Evolutionary conservation across 495 filamentous ascomycete species (phyloP).

Genomic region (Neurospora tetrasperma): DNA sequence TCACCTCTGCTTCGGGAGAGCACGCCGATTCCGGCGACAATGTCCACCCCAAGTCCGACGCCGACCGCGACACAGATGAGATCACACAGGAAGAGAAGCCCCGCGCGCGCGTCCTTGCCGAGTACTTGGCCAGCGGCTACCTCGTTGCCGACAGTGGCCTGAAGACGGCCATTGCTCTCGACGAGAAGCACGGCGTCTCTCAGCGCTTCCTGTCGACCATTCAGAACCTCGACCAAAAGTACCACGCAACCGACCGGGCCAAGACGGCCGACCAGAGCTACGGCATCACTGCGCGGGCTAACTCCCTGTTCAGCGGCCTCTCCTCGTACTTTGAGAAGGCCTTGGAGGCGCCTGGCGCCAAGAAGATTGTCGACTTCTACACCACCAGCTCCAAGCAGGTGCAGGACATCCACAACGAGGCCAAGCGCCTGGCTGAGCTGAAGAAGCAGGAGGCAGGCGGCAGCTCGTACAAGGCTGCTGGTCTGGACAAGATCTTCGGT

Average conservation of each 20-base stretch:
- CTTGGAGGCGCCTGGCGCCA: conserved; percentile 69
- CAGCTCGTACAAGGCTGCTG: conserved; percentile 37
- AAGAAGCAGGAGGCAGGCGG: conserved; percentile 59
- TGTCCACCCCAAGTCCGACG: conserved; percentile 38
- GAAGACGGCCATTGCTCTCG: conserved; percentile 74
- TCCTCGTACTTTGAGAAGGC: conserved; percentile 84
- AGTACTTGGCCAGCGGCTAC: conserved; percentile 94
- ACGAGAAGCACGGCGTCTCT: conserved; percentile 82
- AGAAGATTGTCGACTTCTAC: conserved; percentile 81
- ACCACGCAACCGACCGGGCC: conserved; percentile 70
- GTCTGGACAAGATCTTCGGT: conserved; percentile 35
- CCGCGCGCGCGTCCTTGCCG: conserved; percentile 79
- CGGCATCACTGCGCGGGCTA: conserved; percentile 57
- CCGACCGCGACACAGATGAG: conserved; percentile 47
- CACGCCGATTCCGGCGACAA: conserved; percentile 48
- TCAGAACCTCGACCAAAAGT: conserved; percentile 65
- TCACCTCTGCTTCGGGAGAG: conserved; percentile 42
- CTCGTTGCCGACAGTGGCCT: conserved; percentile 74
- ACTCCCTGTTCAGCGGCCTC: conserved; percentile 53
- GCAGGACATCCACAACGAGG: conserved; percentile 85
- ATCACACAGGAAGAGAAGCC: conserved; percentile 92
- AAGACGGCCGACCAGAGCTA: conserved; percentile 65
- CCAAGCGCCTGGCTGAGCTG: conserved; percentile 72
- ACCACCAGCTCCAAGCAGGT: conserved; percentile 71
- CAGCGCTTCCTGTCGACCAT: conserved; percentile 65